These are phyloP conservation scores for Penicillium freii DNA, from an alignment of 2,329 filamentous ascomycete genomes.

Conservation along the genomic window DNA sequence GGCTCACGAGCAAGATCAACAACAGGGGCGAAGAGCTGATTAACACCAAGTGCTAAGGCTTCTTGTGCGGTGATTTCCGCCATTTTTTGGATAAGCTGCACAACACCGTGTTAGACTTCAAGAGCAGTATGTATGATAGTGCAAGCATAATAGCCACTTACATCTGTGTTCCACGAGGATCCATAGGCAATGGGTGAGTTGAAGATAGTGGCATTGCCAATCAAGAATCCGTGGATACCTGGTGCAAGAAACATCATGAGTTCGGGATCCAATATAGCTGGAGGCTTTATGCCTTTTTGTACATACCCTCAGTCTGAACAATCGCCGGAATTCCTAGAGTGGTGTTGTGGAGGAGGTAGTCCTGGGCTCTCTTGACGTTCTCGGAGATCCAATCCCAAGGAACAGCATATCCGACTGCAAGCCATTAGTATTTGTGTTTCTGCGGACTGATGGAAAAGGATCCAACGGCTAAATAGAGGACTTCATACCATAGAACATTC, in stretches of 20 bases:
- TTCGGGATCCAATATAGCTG: background rate
- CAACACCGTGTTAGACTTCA: background rate
- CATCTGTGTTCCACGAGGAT: slow-evolving; percentile 66
- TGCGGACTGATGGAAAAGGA: background rate
- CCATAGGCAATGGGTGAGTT: slow-evolving; percentile 72
- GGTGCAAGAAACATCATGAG: background rate
- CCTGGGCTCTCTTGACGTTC: slow-evolving; percentile 64
- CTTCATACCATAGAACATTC: slow-evolving; percentile 59
- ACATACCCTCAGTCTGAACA: slow-evolving; percentile 65
- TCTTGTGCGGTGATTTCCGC: slow-evolving; percentile 64
- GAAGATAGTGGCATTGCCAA: slow-evolving; percentile 73
- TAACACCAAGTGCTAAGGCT: slow-evolving; percentile 65
- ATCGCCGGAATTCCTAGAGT: slow-evolving; percentile 69
- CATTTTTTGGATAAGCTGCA: slow-evolving; percentile 62
- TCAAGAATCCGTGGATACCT: slow-evolving; percentile 67
- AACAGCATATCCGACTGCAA: slow-evolving; percentile 62
- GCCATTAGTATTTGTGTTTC: slow-evolving; percentile 1
- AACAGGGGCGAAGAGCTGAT: slow-evolving; percentile 70
- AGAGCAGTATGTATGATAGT: background rate
- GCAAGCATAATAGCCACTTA: slow-evolving; percentile 12
- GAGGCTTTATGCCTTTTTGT: background rate
- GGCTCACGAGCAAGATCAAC: slow-evolving; percentile 69
- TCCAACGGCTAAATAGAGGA: too few relatives aligned
- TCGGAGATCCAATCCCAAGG: slow-evolving; percentile 62
- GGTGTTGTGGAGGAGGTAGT: slow-evolving; percentile 66